These are phyloP conservation scores for Cubamyces lactineus DNA, from an alignment of 768 basidiomycete species.

Conservation along the genomic window DNA sequence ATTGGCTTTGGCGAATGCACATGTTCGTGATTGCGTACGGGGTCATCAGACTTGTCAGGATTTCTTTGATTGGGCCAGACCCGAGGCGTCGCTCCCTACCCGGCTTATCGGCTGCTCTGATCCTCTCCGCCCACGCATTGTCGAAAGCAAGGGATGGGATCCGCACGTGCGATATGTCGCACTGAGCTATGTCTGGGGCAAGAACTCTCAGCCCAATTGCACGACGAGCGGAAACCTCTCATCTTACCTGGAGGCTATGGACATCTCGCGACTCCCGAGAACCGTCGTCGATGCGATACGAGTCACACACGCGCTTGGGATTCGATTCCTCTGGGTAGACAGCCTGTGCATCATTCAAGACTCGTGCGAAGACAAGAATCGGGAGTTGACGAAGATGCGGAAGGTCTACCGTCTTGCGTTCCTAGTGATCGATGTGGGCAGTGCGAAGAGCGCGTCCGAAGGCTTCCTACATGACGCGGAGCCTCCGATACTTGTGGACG, in stretches of 20 bases:
- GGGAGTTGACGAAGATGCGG: not conserved
- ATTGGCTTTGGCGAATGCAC: not conserved
- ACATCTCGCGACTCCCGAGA: not conserved
- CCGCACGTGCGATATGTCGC: not conserved
- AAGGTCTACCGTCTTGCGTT: not conserved
- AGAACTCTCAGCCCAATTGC: not conserved
- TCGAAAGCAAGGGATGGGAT: not conserved
- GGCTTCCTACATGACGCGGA: not conserved
- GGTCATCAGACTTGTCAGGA: not conserved
- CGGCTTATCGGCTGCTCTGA: not conserved
- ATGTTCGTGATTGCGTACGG: not conserved
- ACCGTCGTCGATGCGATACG: slow-evolving; percentile 6
- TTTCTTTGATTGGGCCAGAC: not conserved
- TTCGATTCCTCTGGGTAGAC: slow-evolving; percentile 3
- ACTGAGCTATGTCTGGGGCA: slow-evolving; percentile 1
- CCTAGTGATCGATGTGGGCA: not conserved
- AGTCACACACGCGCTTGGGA: not conserved
- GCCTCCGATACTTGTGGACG: not conserved
- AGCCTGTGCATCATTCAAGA: slow-evolving; percentile 14
- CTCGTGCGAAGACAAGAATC: not conserved
- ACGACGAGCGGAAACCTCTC: not conserved
- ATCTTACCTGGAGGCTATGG: not conserved
- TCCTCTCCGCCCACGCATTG: not conserved
- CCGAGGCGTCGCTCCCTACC: no score
- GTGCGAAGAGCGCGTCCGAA: not conserved